Base-by-base conservation (phyloP, 176 grass and related monocot species). In the Oryza brachyantha region DNA sequence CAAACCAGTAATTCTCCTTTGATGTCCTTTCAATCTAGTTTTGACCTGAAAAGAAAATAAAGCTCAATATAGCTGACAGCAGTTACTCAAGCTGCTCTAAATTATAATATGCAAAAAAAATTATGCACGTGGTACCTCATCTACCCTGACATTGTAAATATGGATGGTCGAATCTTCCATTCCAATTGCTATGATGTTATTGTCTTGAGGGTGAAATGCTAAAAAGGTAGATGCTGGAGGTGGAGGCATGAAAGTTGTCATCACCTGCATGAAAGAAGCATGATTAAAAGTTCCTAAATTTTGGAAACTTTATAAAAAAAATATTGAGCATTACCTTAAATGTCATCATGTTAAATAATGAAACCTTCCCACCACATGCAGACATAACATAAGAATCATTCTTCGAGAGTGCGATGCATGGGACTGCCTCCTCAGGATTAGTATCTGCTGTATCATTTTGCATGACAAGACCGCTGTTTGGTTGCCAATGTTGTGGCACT, bases 141-240 rank as follows among this genome's bases (percentile, higher is more conserved):
- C 95, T 74, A 98, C 95, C 84, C 92, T 88, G 61, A 98, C 95
- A 87, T 98, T 94, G 88, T 98, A 98, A 80, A 98, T 98, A 76
- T 98, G 89, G 78, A 98, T 98, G 66, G 95, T 94, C 86, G 95
- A 98, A 90, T 98, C 95, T 84, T 98, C 95, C 95, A 98, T 98
- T 92, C 95, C 95, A 75, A 94, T 94, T 82, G 95, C 95, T 86
- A 98, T 88, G 62, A 98, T 98, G 73, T 98, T 98, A 81, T 98
- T 98, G 66, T 98, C 95, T 84, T 94, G 90, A 37, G 95, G 95
- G 32, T 98, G 95, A 77, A 98, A 98, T 35, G 95, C 92, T 86
- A 98, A 87, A 83, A 94, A 98, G 12, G 89, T 98, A 10, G 95
- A 98, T 66, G 95, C 87, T 77, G 95, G 92, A 65, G 89, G 95